Evolutionary conservation across 257 asterid genomes (phyloP).

Genomic region (Forsythia viridissima): DNA sequence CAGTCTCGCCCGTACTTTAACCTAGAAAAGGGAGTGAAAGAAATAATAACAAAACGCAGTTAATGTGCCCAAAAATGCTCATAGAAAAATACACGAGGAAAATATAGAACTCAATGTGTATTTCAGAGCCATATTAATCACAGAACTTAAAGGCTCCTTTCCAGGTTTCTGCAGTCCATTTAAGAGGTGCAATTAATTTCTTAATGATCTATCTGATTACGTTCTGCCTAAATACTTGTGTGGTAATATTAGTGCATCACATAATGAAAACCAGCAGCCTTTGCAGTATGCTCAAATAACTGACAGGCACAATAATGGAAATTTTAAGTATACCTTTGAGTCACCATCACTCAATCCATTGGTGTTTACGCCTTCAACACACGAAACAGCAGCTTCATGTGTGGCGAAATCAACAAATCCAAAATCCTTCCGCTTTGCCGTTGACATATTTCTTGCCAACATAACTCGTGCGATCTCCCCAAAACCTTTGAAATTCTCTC

Average conservation of each 20-base stretch:
- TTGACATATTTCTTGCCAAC: slow-evolving; percentile 59
- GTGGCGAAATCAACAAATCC: slow-evolving; percentile 61
- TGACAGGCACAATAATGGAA: slow-evolving; percentile 10
- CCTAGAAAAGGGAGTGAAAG: slow-evolving; percentile 27
- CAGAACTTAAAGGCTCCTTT: slow-evolving; percentile 3
- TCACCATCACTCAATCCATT: slow-evolving; percentile 51
- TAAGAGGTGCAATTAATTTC: background rate
- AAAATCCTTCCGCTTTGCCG: slow-evolving; percentile 67
- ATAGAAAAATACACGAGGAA: background rate
- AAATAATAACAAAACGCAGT: slow-evolving; percentile 12
- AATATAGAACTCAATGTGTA: background rate
- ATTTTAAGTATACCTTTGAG: slow-evolving; percentile 42
- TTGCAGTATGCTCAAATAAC: slow-evolving; percentile 12
- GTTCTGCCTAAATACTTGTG: background rate
- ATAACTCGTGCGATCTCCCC: slow-evolving; percentile 51
- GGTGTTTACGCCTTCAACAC: slow-evolving; percentile 51
- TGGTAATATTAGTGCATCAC: slow-evolving; percentile 4
- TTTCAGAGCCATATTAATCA: background rate
- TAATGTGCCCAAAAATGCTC: background rate
- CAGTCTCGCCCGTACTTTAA: slow-evolving; percentile 60
- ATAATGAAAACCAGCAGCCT: slow-evolving; percentile 1
- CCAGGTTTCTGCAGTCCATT: background rate
- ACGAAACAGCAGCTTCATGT: slow-evolving; percentile 64
- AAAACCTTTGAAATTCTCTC: slow-evolving; percentile 43
- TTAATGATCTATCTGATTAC: background rate